phyloP scores from a whole-genome alignment of 495 filamentous ascomycete genomes.

The Annulohypoxylon bovei region DNA sequence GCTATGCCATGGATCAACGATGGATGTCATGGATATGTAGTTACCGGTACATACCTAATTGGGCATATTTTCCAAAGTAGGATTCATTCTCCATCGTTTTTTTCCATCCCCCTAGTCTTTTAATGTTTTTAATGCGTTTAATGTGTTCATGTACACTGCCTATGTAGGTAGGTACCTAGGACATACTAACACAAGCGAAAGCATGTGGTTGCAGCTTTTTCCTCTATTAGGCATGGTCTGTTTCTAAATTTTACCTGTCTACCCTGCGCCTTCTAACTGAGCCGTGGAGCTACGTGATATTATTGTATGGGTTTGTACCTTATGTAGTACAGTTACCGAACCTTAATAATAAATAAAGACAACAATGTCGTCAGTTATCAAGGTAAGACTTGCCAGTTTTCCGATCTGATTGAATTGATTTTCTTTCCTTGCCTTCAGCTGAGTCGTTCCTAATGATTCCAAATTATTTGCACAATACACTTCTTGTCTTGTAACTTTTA shows the following conservation, averaged over 20 bases:
- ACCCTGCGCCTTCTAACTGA: conserved; percentile 5
- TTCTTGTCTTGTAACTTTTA: conserved; percentile 10
- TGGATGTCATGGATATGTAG: background rate
- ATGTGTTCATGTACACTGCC: conserved; percentile 7
- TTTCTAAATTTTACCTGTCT: conserved; percentile 35
- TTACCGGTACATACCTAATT: conserved; percentile 9
- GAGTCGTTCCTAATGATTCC: conserved; percentile 21
- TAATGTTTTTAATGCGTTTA: conserved; percentile 11
- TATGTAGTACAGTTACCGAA: conserved; percentile 27
- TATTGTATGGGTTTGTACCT: conserved; percentile 12
- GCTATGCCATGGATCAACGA: background rate
- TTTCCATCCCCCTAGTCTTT: background rate
- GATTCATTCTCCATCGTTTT: background rate
- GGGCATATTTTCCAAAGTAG: conserved; percentile 11
- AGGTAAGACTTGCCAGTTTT: conserved; percentile 34
- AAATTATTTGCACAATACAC: conserved; percentile 23
- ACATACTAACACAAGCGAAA: conserved; percentile 10
- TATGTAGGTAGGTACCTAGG: conserved; percentile 20
- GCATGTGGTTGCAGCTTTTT: conserved; percentile 8
- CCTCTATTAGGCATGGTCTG: conserved; percentile 18
- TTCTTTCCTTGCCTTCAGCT: conserved; percentile 10
- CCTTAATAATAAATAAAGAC: conserved; percentile 35
- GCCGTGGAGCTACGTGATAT: background rate
- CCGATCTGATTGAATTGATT: conserved; percentile 17
- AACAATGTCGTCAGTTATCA: conserved; percentile 38